Percentiles rank a stretch among this genome's conserved stretches.
phyloP scores from a whole-genome alignment of 495 filamentous ascomycete genomes.

The Penicillium canescens region DNA sequence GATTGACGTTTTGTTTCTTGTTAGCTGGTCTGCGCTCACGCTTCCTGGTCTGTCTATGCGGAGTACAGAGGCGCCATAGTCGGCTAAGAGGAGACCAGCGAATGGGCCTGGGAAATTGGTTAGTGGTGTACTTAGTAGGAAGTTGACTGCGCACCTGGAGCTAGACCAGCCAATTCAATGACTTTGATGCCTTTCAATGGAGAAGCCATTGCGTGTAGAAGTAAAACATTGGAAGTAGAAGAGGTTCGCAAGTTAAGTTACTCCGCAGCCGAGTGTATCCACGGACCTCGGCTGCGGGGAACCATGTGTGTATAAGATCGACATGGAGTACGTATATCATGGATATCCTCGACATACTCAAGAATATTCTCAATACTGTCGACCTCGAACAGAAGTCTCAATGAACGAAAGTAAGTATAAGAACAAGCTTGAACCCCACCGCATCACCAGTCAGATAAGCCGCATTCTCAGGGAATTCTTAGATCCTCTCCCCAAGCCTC shows the following conservation, averaged over 20 bases:
- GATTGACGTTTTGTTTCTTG: slow-evolving; percentile 76
- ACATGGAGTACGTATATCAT: no score
- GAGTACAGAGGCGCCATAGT: slow-evolving; percentile 84
- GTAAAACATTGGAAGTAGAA: neutral
- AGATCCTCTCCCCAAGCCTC: no score
- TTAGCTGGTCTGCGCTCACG: slow-evolving; percentile 61
- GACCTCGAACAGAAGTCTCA: no score
- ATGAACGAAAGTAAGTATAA: no score
- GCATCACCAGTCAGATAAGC: no score
- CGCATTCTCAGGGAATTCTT: no score
- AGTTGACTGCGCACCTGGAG: slow-evolving; percentile 63
- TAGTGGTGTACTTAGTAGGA: neutral
- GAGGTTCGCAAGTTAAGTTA: neutral
- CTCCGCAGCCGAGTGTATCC: slow-evolving; percentile 36
- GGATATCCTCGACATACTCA: no score
- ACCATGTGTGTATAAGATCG: slow-evolving; percentile 4
- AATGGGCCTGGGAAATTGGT: slow-evolving; percentile 66
- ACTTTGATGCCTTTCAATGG: slow-evolving; percentile 71
- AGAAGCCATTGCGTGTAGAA: slow-evolving; percentile 15
- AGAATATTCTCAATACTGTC: no score
- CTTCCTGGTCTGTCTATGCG: slow-evolving; percentile 73
- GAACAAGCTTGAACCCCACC: no score
- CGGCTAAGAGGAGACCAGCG: slow-evolving; percentile 82
- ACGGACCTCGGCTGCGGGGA: slow-evolving; percentile 29
- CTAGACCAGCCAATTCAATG: slow-evolving; percentile 86